Conservation (phyloP, 768 basidiomycete genomes). For the Russula griseocarnosa region DNA sequence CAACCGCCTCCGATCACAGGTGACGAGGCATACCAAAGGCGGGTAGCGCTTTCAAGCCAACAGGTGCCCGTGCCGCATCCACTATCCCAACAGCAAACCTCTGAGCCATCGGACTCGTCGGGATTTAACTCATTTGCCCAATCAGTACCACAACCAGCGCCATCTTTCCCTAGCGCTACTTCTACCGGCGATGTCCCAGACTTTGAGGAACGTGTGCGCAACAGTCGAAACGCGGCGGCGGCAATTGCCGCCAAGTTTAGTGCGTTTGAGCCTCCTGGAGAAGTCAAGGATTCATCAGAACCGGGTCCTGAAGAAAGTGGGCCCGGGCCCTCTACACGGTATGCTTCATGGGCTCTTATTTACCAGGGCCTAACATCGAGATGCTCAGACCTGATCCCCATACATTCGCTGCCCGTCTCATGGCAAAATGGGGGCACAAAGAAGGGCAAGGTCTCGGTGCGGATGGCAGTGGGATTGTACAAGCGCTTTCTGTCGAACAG, state of each 20-base stretch:
- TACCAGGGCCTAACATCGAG: not conserved
- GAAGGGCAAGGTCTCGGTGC: conserved; percentile 90
- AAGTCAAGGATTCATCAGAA: conserved; percentile 32
- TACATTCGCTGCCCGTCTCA: conserved; percentile 77
- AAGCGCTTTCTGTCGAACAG: conserved; percentile 82
- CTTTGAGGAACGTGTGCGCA: conserved; percentile 58
- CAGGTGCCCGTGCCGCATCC: conserved; percentile 33
- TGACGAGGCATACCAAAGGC: conserved; percentile 34
- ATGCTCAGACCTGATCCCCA: conserved; percentile 53
- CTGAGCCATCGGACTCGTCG: conserved; percentile 45
- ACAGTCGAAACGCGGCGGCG: conserved; percentile 61
- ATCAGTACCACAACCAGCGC: conserved; percentile 50
- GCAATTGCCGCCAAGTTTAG: conserved; percentile 75
- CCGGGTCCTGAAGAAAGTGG: conserved; percentile 36
- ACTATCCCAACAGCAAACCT: not conserved
- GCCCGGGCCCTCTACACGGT: conserved; percentile 31
- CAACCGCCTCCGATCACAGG: conserved; percentile 28
- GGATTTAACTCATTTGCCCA: conserved; percentile 70
- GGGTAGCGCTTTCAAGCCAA: conserved; percentile 30
- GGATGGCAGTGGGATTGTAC: conserved; percentile 79
- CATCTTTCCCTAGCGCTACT: conserved; percentile 41
- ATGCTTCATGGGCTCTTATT: conserved; percentile 20
- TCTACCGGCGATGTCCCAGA: conserved; percentile 29
- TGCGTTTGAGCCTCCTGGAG: conserved; percentile 45
- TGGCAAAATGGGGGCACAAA: conserved; percentile 96